A percentile compares a stretch with the other conserved stretches of the same genome.
Evolutionary conservation across 805 yeast species (phyloP).

Genomic region (Ogataea siamensis): DNA sequence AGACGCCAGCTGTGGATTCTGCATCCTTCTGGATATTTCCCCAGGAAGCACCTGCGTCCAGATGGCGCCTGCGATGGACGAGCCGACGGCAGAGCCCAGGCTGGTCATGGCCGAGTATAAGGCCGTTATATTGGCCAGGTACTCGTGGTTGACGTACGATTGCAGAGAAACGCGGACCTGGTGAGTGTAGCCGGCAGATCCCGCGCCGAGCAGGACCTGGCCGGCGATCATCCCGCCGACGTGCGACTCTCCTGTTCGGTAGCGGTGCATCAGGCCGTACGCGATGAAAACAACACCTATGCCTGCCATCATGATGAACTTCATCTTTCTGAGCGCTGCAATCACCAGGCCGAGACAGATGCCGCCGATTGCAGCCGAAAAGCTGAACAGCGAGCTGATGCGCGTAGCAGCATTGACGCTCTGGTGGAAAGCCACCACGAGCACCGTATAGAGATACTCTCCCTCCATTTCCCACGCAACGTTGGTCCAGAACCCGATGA

Average conservation of each 20-base stretch:
- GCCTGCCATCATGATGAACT: slow-evolving; percentile 43
- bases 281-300: slow-evolving; percentile 34
- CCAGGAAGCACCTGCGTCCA: slow-evolving; percentile 51
- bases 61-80: slow-evolving; percentile 37
- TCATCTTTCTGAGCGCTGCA: slow-evolving; percentile 26
- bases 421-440: slow-evolving; percentile 33
- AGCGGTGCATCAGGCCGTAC: slow-evolving; percentile 7
- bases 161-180: slow-evolving; percentile 38
- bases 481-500: slow-evolving; percentile 28
- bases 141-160: slow-evolving; percentile 39
- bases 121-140: slow-evolving; percentile 27
- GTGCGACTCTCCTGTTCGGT: slow-evolving; percentile 26
- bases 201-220: slow-evolving; percentile 34
- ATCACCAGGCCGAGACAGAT: slow-evolving; percentile 33
- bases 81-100: slow-evolving; percentile 38
- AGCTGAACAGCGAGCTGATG: slow-evolving; percentile 36
- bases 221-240: slow-evolving; percentile 57
- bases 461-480: slow-evolving; percentile 2
- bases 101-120: slow-evolving; percentile 31
- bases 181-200: slow-evolving; percentile 32
- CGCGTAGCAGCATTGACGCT: slow-evolving; percentile 36
- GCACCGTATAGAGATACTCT: slow-evolving; percentile 36
- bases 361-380: slow-evolving; percentile 38
- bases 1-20: neutral
- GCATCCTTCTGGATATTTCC: neutral